Evolutionary conservation across 257 asterid genomes (phyloP).

Genomic region (Solanum clarkiae): DNA sequence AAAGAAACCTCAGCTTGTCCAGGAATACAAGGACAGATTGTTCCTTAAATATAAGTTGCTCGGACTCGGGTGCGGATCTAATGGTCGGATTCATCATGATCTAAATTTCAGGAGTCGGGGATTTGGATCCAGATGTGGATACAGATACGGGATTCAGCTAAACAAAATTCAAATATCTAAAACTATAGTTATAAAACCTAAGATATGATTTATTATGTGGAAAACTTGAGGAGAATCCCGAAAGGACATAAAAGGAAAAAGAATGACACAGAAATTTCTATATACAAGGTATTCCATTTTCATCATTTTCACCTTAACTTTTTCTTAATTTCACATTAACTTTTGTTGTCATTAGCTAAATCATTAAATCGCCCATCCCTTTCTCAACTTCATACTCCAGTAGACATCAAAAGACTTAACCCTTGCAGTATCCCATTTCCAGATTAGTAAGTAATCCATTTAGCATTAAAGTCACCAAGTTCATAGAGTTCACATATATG

Average conservation of each 20-base stretch:
- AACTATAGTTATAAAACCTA: neutral
- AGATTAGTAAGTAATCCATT: neutral
- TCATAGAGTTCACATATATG: neutral
- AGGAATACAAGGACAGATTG: neutral
- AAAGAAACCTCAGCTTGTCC: neutral
- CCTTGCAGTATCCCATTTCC: neutral
- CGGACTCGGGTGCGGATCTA: neutral
- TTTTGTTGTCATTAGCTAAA: neutral
- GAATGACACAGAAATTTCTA: neutral
- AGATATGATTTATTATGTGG: neutral
- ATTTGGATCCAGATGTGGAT: neutral
- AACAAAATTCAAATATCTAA: neutral
- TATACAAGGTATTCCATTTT: neutral
- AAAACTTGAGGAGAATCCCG: neutral
- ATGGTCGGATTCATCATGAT: neutral
- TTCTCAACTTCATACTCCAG: neutral
- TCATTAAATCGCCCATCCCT: neutral
- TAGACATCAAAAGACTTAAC: neutral
- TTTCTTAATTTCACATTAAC: neutral
- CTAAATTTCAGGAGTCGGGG: neutral
- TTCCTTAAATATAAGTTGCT: neutral
- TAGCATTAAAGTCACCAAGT: neutral
- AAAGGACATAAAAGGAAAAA: neutral
- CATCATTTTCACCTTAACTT: neutral
- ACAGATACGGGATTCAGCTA: neutral